Evolutionary conservation across 768 basidiomycete genomes (phyloP).

Genomic region (Cystofilobasidium bisporidii): DNA sequence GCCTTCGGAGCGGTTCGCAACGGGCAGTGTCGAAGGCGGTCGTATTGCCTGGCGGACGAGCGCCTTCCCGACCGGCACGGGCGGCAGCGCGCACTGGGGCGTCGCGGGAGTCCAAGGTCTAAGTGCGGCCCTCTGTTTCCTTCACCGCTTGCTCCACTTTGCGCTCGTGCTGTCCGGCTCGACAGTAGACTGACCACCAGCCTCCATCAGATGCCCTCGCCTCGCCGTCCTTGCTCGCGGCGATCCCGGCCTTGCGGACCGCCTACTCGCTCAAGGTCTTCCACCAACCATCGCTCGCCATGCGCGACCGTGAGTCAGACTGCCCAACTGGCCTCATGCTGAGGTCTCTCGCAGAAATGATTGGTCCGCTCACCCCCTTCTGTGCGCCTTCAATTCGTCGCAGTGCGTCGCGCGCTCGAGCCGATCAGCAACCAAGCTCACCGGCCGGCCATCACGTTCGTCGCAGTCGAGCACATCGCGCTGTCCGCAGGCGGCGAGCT

Average conservation of each 20-base stretch:
- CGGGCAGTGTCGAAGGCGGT: neutral
- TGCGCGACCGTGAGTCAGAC: neutral
- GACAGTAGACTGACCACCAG: too few relatives aligned
- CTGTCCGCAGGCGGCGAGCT: neutral
- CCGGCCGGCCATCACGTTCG: neutral
- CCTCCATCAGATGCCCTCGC: neutral
- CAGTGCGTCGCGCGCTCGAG: neutral
- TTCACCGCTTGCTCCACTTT: too few relatives aligned
- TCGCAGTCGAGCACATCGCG: conserved; percentile 1
- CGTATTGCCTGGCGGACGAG: conserved; percentile 8
- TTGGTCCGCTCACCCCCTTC: neutral
- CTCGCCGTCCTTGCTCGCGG: neutral
- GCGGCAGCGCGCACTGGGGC: conserved; percentile 23
- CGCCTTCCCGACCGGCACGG: neutral
- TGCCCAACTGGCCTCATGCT: too few relatives aligned
- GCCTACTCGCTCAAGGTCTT: conserved; percentile 15
- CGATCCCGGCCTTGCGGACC: neutral
- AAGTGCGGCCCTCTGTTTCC: conserved; percentile 20
- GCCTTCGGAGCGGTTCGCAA: neutral
- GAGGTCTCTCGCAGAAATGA: neutral
- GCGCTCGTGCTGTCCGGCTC: too few relatives aligned
- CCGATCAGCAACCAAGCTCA: neutral
- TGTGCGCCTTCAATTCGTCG: neutral
- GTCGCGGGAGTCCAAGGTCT: conserved; percentile 26
- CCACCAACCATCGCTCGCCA: neutral